Percentiles rank a stretch among this genome's conserved stretches.
Conservation (phyloP, 495 filamentous ascomycete genomes). For the Thermochaetoides thermophila region DNA sequence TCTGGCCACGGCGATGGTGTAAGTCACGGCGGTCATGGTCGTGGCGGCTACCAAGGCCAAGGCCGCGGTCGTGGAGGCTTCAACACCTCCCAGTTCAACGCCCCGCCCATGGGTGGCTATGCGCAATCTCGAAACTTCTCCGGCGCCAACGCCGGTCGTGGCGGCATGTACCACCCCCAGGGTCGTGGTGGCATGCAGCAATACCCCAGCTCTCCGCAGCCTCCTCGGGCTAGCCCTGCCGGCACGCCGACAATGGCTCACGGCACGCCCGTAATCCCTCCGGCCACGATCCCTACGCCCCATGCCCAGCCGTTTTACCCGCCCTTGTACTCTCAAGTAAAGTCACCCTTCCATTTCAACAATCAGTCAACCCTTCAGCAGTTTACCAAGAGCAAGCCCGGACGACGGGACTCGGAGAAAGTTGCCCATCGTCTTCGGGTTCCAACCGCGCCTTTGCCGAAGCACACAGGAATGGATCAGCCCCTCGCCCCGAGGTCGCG, state of each 20-base stretch:
- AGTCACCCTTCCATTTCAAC: slow-evolving; percentile 23
- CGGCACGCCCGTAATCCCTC: slow-evolving; percentile 53
- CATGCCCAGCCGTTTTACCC: slow-evolving; percentile 42
- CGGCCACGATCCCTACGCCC: slow-evolving; percentile 37
- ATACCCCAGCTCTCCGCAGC: slow-evolving; percentile 54
- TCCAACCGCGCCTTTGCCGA: slow-evolving; percentile 18
- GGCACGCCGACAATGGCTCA: slow-evolving; percentile 48
- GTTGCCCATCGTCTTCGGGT: slow-evolving; percentile 23
- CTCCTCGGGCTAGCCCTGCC: slow-evolving; percentile 52
- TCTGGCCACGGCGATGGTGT: slow-evolving; percentile 64
- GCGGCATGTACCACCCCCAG: slow-evolving; percentile 60
- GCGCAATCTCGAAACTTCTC: slow-evolving; percentile 46
- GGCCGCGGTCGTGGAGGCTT: slow-evolving; percentile 48
- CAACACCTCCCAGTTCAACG: slow-evolving; percentile 40
- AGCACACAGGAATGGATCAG: slow-evolving; percentile 13
- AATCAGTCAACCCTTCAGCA: too few species aligned
- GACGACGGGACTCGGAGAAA: slow-evolving; percentile 30
- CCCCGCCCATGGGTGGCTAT: slow-evolving; percentile 51
- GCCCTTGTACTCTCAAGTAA: slow-evolving; percentile 44
- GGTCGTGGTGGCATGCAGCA: slow-evolving; percentile 39
- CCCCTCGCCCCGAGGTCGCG: slow-evolving; percentile 18
- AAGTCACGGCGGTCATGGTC: slow-evolving; percentile 44
- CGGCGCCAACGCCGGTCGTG: slow-evolving; percentile 44
- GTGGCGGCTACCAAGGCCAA: slow-evolving; percentile 24
- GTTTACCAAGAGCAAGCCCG: slow-evolving; percentile 27